A percentile compares a stretch with the other conserved stretches of the same genome.
These are phyloP conservation scores for Stellera chamaejasme DNA, from an alignment of 345 rosid species.

Conservation along the genomic window DNA sequence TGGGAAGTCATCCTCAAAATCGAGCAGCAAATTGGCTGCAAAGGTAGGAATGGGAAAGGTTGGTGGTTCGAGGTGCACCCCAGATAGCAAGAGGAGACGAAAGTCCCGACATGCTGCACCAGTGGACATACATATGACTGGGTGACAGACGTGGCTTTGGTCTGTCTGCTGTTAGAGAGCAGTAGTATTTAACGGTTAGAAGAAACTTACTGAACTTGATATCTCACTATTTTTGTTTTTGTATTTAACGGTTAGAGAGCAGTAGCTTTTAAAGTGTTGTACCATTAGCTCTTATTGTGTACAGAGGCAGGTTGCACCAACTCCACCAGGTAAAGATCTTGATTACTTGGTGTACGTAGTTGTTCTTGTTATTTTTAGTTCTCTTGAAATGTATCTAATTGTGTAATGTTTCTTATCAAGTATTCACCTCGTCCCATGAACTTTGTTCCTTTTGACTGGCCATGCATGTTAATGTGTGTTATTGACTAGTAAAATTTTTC, in stretches of 20 bases:
- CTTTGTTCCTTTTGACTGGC: no score
- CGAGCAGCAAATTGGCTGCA: constrained; percentile 29
- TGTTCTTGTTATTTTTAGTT: no score
- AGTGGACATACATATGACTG: constrained; percentile 28
- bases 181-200: constrained; percentile 1
- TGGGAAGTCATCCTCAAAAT: constrained; percentile 20
- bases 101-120: constrained; percentile 36
- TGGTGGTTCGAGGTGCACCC: constrained; percentile 44
- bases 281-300: neutral
- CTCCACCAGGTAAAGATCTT: no score
- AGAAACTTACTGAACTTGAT: constrained; percentile 11
- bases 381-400: no score
- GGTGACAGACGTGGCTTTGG: constrained; percentile 10
- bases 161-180: neutral
- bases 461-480: no score
- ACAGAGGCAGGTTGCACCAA: neutral
- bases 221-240: neutral
- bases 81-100: constrained; percentile 68
- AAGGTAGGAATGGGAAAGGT: constrained; percentile 45
- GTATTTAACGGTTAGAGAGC: constrained; percentile 3
- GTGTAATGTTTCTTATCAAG: no score
- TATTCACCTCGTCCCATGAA: no score
- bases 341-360: no score
- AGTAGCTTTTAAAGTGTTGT: neutral
- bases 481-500: no score